Evolutionary conservation across 345 rosid species (phyloP).

Genomic region (Eucalyptus regnans): DNA sequence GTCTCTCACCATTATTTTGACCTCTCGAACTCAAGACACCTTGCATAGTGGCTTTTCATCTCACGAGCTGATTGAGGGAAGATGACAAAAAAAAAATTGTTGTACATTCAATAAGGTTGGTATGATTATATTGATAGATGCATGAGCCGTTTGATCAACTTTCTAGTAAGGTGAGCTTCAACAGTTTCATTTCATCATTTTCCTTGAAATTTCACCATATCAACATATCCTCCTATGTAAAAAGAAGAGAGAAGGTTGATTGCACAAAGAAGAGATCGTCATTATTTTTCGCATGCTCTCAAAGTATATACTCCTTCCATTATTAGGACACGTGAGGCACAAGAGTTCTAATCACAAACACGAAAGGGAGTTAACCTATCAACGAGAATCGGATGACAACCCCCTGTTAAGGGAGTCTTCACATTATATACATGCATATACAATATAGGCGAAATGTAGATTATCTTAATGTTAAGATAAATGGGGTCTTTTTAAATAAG

Average conservation of each 20-base stretch:
- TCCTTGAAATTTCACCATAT: background rate
- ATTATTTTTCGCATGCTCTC: background rate
- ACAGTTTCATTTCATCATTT: background rate
- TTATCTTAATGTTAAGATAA: background rate
- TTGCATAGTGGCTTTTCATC: fast-evolving
- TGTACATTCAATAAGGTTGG: background rate
- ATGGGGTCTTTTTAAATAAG: background rate
- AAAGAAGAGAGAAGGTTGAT: background rate
- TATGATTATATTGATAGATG: background rate
- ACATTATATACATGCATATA: background rate
- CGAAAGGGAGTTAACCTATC: background rate
- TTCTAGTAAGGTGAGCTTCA: no score
- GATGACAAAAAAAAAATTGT: background rate
- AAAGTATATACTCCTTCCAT: background rate
- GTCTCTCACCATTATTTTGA: background rate
- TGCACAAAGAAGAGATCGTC: background rate
- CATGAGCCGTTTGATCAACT: no score
- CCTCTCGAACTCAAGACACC: fast-evolving
- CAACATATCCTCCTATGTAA: background rate
- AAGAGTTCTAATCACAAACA: background rate
- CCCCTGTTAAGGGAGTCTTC: background rate
- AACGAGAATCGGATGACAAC: background rate
- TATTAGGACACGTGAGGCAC: background rate
- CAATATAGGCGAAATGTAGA: background rate
- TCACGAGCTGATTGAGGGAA: fast-evolving